Evolutionary conservation across 305 asterid species (phyloP).

Genomic region (Euphrasia arctica): DNA sequence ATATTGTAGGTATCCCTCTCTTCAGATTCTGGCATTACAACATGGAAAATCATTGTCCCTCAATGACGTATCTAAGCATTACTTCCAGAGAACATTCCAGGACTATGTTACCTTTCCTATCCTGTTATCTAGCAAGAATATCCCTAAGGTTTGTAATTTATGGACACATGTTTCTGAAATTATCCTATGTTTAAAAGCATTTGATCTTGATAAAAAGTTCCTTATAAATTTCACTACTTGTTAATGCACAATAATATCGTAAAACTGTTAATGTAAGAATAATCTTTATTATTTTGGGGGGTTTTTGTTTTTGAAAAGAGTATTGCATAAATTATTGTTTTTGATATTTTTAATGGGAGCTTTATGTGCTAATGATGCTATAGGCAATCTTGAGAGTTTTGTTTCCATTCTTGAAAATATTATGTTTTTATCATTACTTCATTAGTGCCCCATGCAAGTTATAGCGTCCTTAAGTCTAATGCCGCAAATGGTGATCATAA

Average conservation of each 20-base stretch:
- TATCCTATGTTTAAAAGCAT: background rate
- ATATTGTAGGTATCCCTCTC: slow-evolving; percentile 64
- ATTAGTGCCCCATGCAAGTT: background rate
- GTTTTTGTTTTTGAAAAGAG: no score
- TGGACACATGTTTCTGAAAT: slow-evolving; percentile 13
- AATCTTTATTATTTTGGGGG: background rate
- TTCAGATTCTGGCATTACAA: slow-evolving; percentile 67
- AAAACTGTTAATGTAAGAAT: background rate
- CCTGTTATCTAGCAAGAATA: slow-evolving; percentile 50
- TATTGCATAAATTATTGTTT: no score
- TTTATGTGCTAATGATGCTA: background rate
- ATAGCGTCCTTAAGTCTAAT: background rate
- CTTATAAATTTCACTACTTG: background rate
- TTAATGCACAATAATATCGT: background rate
- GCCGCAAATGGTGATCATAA: background rate
- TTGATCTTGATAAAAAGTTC: background rate
- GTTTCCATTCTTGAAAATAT: background rate
- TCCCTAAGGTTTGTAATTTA: slow-evolving; percentile 50
- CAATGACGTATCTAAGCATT: slow-evolving; percentile 36
- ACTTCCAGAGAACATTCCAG: slow-evolving; percentile 49
- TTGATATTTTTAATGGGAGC: background rate
- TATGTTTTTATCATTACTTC: background rate
- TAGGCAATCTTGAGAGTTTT: background rate
- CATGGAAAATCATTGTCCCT: slow-evolving; percentile 38
- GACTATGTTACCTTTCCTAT: slow-evolving; percentile 72